phyloP scores from a whole-genome alignment of 2,329 filamentous ascomycete species.

The Monilinia laxa region DNA sequence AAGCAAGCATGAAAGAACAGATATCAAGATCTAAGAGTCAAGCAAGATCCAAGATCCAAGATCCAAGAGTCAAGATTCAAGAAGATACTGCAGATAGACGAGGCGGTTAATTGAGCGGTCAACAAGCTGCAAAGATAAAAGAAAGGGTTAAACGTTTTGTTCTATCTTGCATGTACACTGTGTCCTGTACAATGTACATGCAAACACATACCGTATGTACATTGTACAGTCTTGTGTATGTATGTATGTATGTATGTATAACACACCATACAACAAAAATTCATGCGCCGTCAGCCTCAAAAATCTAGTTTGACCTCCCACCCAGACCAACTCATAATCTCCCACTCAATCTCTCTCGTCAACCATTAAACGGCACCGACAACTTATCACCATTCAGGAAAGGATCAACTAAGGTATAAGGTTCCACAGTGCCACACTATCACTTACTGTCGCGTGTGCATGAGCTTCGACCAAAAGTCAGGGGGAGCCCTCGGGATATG shows the following conservation, averaged over 20 bases:
- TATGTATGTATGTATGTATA: not conserved
- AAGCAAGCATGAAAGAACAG: not conserved
- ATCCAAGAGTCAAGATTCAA: too few relatives aligned
- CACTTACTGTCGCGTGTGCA: slow-evolving; percentile 17
- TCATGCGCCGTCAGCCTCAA: slow-evolving; percentile 16
- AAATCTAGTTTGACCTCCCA: not conserved
- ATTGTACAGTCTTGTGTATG: too few relatives aligned
- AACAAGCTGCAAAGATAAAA: not conserved
- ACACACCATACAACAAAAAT: not conserved
- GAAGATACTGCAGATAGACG: not conserved
- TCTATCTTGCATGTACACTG: not conserved
- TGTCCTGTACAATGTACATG: too few relatives aligned
- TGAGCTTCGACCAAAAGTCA: not conserved
- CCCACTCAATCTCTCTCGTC: not conserved
- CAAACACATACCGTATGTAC: too few relatives aligned
- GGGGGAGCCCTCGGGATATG: not conserved
- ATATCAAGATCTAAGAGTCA: not conserved
- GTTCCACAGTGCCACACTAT: too few relatives aligned
- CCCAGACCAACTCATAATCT: not conserved
- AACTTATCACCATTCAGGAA: not conserved
- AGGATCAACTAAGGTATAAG: too few relatives aligned
- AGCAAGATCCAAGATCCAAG: too few relatives aligned
- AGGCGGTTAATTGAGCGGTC: slow-evolving; percentile 19
- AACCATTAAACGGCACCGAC: not conserved
- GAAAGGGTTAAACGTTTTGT: not conserved